Conservation (phyloP, 176 grass and related monocot species). For the Paspalum notatum region DNA sequence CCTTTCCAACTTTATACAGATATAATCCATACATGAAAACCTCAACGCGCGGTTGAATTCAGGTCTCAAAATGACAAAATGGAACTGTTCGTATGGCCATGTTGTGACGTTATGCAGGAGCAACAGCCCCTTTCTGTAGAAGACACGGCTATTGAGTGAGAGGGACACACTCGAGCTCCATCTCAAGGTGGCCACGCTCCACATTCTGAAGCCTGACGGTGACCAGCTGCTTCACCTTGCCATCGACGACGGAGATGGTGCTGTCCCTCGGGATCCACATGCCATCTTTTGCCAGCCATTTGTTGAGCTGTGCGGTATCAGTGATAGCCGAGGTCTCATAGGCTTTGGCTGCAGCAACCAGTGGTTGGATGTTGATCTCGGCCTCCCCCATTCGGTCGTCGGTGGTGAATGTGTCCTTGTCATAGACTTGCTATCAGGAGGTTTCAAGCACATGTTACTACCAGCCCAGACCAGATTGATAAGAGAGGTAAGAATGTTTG, state of each 20-base stretch:
- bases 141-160: conserved; percentile 67
- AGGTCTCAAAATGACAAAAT: background rate
- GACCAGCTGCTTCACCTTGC: conserved; percentile 79
- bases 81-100: conserved; percentile 18
- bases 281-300: conserved; percentile 67
- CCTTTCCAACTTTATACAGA: conserved; percentile 36
- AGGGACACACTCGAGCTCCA: conserved; percentile 96
- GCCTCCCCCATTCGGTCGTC: conserved; percentile 91
- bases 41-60: background rate
- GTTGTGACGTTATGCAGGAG: background rate
- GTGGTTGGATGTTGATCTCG: conserved; percentile 81
- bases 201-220: conserved; percentile 86
- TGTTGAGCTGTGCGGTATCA: conserved; percentile 64
- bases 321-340: conserved; percentile 55
- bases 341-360: conserved; percentile 80
- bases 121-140: background rate
- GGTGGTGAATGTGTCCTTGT: conserved; percentile 90
- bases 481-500: background rate
- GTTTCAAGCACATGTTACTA: conserved; percentile 48
- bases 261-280: conserved; percentile 67
- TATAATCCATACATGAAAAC: background rate
- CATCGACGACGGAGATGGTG: conserved; percentile 57
- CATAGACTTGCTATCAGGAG: conserved; percentile 77
- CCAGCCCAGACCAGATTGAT: background rate
- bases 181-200: conserved; percentile 78